phyloP scores from a whole-genome alignment of 2,329 filamentous ascomycete genomes.

The Verticillium dahliae region DNA sequence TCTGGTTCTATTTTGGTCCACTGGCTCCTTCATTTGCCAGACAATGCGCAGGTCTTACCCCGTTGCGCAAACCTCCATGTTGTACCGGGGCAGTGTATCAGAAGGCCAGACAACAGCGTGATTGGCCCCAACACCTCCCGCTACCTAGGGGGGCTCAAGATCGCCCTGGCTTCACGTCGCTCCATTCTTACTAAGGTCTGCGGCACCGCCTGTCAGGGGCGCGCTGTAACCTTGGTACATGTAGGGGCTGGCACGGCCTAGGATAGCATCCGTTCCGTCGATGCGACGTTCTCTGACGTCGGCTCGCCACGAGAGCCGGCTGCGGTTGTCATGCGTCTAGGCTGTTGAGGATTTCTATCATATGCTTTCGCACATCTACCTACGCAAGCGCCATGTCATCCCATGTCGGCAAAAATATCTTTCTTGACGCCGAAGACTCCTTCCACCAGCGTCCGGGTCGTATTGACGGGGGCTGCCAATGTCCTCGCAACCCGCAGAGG shows the following conservation, averaged over 20 bases:
- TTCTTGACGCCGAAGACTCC: background rate
- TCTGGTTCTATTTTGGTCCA: background rate
- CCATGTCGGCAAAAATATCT: background rate
- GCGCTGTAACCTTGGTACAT: background rate
- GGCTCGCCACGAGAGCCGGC: background rate
- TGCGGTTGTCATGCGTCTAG: background rate
- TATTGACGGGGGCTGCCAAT: background rate
- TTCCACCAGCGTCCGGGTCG: background rate
- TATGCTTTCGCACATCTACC: background rate
- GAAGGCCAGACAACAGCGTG: background rate
- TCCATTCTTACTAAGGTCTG: background rate
- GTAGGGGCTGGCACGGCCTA: background rate
- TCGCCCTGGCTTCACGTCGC: background rate
- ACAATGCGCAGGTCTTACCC: background rate
- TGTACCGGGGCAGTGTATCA: background rate
- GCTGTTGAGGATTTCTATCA: background rate
- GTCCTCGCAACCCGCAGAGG: background rate
- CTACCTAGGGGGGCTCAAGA: background rate
- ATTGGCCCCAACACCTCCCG: background rate
- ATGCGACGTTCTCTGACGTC: background rate
- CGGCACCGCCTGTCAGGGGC: background rate
- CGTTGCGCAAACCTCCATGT: background rate
- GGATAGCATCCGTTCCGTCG: background rate
- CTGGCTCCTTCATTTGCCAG: background rate
- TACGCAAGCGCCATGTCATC: background rate